Base-by-base conservation (phyloP, 1,284 basidiomycete species). In the Rhodotorula sp. region DNA sequence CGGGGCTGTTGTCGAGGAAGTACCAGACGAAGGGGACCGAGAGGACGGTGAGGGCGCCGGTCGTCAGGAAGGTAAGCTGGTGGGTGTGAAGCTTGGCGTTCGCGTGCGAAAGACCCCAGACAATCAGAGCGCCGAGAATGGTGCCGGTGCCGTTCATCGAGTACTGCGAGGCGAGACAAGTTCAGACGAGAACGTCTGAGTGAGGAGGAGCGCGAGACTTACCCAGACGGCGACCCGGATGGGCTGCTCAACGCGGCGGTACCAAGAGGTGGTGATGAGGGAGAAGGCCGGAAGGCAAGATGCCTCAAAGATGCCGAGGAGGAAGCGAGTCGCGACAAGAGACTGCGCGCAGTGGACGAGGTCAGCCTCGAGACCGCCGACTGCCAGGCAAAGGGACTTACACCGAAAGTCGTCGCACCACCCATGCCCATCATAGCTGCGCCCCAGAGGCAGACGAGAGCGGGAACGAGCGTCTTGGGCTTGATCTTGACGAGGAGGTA, bases 61-160 rank as follows among this genome's bases (percentile, higher is more conserved):
- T 78, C 61, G 82, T 70, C 56, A 84, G 77, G 79, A 82, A 83
- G 67, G 83, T 77, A 46, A 81, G 73, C 67, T 83, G 82, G 78
- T 82, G 83, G 36, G 77, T 67, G 60, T 79, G 71, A 29, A 83
- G 74, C 60, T 69, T 66, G 25, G 71, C 55, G 19, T 36, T 58
- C 19, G 64, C 73, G 51, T 71, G 75, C 61, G 56, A 61, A 27
- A 75, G 41, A 12, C 63, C 66, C 21, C 69, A 71, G 34, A 61
- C 60, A 34, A 61, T n/a, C 6, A 51, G 13, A 17, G 60, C 60
- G 57, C 75, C 74, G 56, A 73, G 21, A 12, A 77, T 77, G 13
- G 70, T 75, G 27, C 67, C 75, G 17, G 64, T 41, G 48, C 75
- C 72, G 60, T 70, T 63, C 15, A 25, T 50, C 12, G 29, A 44